Evolutionary conservation across 345 rosid species (phyloP).

Genomic region (Firmiana major): DNA sequence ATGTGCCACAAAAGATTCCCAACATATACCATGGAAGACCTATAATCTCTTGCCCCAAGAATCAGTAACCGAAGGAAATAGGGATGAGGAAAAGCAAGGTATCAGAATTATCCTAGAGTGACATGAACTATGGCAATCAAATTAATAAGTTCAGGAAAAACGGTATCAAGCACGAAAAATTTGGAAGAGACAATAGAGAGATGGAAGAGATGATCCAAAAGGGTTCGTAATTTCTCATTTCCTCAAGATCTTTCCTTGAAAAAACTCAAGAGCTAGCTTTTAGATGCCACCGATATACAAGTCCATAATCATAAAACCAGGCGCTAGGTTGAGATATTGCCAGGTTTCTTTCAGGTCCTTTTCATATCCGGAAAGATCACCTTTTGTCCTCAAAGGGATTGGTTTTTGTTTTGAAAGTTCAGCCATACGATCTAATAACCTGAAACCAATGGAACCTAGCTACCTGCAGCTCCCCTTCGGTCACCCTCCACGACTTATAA

Average conservation of each 20-base stretch:
- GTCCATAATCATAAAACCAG: neutral
- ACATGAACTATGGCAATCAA: neutral
- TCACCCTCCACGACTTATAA: too few relatives aligned
- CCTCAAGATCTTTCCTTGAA: neutral
- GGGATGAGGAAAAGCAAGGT: neutral
- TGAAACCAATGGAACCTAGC: neutral
- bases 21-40: neutral
- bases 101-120: neutral
- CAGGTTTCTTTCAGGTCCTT: neutral
- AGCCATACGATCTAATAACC: neutral
- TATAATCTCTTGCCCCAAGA: neutral
- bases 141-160: neutral
- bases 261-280: neutral
- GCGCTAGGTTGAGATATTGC: neutral
- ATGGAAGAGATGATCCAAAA: neutral
- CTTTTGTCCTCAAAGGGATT: neutral
- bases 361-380: neutral
- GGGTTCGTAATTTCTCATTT: neutral
- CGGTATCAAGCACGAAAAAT: neutral
- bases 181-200: too few relatives aligned
- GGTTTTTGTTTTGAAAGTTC: neutral
- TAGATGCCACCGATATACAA: neutral
- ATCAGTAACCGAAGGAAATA: neutral
- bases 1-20: neutral
- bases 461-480: neutral